A percentile compares a stretch with the other conserved stretches of the same genome.
Evolutionary conservation across 805 yeast species (phyloP).

Genomic region (Candida ponderosae): DNA sequence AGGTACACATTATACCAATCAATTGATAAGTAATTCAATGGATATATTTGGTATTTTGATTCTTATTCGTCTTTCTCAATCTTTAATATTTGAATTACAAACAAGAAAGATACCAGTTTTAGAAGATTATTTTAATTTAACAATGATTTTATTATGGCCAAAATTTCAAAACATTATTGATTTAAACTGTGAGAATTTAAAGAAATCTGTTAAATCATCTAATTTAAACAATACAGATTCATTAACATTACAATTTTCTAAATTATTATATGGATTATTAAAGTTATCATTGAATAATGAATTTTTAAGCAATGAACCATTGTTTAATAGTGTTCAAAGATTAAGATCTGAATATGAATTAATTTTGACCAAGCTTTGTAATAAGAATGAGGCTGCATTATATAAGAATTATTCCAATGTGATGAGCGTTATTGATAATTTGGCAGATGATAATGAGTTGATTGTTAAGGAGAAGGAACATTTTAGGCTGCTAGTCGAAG

Average conservation of each 20-base stretch:
- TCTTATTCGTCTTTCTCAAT: slow-evolving; percentile 64
- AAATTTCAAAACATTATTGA: slow-evolving; percentile 72
- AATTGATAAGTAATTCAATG: slow-evolving; percentile 29
- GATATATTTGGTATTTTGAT: slow-evolving; percentile 78
- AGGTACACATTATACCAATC: slow-evolving; percentile 42
- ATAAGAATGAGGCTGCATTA: slow-evolving; percentile 59
- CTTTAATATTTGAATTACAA: slow-evolving; percentile 57
- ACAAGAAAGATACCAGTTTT: slow-evolving; percentile 62
- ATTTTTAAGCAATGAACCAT: slow-evolving; percentile 49
- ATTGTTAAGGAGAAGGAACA: slow-evolving; percentile 37
- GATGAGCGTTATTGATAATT: slow-evolving; percentile 3
- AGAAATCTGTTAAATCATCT: slow-evolving; percentile 31
- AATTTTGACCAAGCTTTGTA: slow-evolving; percentile 58
- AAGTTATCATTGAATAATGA: slow-evolving; percentile 37
- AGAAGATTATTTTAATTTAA: slow-evolving; percentile 61
- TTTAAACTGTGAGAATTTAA: slow-evolving; percentile 62
- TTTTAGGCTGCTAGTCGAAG: slow-evolving; percentile 35
- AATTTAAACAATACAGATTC: slow-evolving; percentile 39
- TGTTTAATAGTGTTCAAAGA: slow-evolving; percentile 59
- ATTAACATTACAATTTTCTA: slow-evolving; percentile 75
- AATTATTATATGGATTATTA: slow-evolving; percentile 61
- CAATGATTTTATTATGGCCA: slow-evolving; percentile 77
- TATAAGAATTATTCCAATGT: slow-evolving; percentile 42
- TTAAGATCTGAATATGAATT: slow-evolving; percentile 77
- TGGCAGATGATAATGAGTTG: slow-evolving; percentile 30